A percentile compares a stretch with the other conserved stretches of the same genome.
Conservation (phyloP, 140 eudicot genomes). For the Oenanthe javanica region DNA sequence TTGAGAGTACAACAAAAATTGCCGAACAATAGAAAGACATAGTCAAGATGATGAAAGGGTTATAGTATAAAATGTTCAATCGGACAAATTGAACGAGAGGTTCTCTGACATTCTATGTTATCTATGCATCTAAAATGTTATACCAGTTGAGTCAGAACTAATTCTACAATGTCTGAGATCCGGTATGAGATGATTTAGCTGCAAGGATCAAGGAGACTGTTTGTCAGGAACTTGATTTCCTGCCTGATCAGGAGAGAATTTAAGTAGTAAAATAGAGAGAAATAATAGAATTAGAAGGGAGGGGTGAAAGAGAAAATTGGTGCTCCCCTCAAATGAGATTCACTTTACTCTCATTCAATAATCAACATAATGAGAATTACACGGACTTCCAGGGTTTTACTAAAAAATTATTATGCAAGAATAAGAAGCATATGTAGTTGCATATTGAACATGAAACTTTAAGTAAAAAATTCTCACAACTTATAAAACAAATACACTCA, state of each 20-base stretch:
- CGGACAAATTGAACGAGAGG: not conserved
- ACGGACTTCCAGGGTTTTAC: no score
- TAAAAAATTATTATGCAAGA: no score
- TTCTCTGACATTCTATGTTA: not conserved
- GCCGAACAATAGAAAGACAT: not conserved
- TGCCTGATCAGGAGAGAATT: not conserved
- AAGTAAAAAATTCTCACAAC: no score
- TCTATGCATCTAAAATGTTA: not conserved
- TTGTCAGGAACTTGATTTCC: not conserved
- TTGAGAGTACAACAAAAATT: not conserved
- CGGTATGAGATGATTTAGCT: not conserved
- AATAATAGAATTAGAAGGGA: no score
- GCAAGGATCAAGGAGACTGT: not conserved
- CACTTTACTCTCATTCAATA: no score
- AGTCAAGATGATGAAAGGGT: not conserved
- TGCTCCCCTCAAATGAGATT: no score
- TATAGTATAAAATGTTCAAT: not conserved
- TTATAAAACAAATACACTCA: not conserved
- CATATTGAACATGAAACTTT: not conserved
- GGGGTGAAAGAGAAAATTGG: no score
- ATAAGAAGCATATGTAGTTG: not conserved
- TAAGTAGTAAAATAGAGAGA: not conserved
- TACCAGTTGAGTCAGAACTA: not conserved
- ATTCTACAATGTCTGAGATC: not conserved
- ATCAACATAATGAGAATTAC: no score